Evolutionary conservation across 75 land plant genomes (phyloP).

Genomic region (Selaginella tamariscina): DNA sequence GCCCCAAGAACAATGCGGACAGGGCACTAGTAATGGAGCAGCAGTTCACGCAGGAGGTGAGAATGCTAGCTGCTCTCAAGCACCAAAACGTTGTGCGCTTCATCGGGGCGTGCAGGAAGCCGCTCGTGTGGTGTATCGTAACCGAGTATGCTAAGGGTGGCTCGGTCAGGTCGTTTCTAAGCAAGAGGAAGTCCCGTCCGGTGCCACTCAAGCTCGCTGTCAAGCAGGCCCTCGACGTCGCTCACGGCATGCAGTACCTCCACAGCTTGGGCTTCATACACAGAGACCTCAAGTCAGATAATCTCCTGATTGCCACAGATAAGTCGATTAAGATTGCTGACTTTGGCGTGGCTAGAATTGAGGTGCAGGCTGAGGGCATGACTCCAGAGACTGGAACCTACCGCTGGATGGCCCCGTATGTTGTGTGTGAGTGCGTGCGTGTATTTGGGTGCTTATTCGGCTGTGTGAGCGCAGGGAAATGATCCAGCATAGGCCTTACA

Average conservation of each 20-base stretch:
- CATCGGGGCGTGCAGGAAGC: slow-evolving; percentile 8
- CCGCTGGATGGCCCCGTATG: not conserved
- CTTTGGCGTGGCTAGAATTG: slow-evolving; percentile 44
- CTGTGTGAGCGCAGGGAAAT: not conserved
- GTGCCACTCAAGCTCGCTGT: slow-evolving; percentile 2
- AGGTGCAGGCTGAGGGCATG: slow-evolving; percentile 16
- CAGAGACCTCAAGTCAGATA: slow-evolving; percentile 70
- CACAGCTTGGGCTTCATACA: slow-evolving; percentile 52
- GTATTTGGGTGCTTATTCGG: not conserved
- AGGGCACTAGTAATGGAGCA: not conserved
- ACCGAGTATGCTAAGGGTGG: slow-evolving; percentile 1
- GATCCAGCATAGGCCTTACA: not conserved
- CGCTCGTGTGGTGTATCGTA: slow-evolving; percentile 8
- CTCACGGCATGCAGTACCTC: slow-evolving; percentile 65
- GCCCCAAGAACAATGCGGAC: not conserved
- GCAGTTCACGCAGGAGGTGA: slow-evolving; percentile 7
- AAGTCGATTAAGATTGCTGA: slow-evolving; percentile 25
- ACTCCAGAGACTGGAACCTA: not conserved
- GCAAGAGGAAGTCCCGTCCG: not conserved
- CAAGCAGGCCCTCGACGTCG: slow-evolving; percentile 32
- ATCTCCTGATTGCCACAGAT: slow-evolving; percentile 46
- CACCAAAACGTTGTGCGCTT: slow-evolving; percentile 10
- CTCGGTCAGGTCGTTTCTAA: not conserved
- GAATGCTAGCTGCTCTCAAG: slow-evolving; percentile 3
- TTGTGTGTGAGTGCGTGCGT: not conserved